Evolutionary conservation across 306 rosid genomes (phyloP).

Genomic region (Vachellia pachyceras): DNA sequence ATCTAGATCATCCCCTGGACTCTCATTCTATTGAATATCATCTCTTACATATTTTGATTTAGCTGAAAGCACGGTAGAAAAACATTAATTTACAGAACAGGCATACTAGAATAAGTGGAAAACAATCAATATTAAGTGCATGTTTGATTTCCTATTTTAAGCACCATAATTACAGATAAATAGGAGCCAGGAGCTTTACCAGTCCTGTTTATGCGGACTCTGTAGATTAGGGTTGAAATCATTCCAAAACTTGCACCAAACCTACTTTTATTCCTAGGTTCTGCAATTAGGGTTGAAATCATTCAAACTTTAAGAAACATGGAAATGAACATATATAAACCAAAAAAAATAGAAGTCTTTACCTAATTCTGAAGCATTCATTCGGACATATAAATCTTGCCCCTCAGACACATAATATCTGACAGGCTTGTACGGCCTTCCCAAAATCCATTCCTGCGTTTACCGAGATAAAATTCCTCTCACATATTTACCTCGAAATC

Average conservation of each 20-base stretch:
- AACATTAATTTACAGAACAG: too few relatives aligned
- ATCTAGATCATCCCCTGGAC: too few relatives aligned
- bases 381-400: background rate
- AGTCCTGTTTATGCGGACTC: background rate
- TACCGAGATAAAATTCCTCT: too few relatives aligned
- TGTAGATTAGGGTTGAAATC: background rate
- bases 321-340: background rate
- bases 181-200: background rate
- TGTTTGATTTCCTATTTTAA: too few relatives aligned
- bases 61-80: too few relatives aligned
- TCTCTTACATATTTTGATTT: too few relatives aligned
- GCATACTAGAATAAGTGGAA: background rate
- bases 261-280: background rate
- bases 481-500: too few relatives aligned
- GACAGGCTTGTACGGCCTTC: too few relatives aligned
- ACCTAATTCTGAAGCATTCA: slow-evolving; percentile 2
- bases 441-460: too few relatives aligned
- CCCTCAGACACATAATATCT: background rate
- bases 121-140: background rate
- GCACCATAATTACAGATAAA: too few relatives aligned
- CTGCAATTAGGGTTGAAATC: background rate
- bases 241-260: background rate
- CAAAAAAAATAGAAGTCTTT: background rate
- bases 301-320: background rate
- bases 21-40: too few relatives aligned